Evolutionary conservation across 768 basidiomycete species (phyloP).

Genomic region (Chalciporus chontae): DNA sequence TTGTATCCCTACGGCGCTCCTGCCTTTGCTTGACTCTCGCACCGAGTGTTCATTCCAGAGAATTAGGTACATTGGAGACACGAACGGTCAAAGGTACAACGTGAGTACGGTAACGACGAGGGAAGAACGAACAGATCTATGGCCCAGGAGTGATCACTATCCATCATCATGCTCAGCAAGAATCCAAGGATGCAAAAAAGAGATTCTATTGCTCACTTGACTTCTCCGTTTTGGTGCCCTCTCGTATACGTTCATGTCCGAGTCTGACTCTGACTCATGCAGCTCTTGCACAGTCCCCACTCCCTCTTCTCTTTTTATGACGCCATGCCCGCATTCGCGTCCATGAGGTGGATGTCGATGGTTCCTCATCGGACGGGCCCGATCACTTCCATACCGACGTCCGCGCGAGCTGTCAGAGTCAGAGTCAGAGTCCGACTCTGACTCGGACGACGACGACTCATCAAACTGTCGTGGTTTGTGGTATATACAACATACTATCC

Average conservation of each 20-base stretch:
- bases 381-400: slow-evolving; percentile 2
- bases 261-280: slow-evolving; percentile 6
- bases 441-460: slow-evolving; percentile 82
- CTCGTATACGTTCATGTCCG: slow-evolving; percentile 52
- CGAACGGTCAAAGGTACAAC: neutral
- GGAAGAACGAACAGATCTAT: neutral
- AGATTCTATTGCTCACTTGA: slow-evolving; percentile 6
- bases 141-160: neutral
- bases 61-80: neutral
- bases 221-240: slow-evolving; percentile 27
- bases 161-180: too few relatives aligned
- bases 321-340: neutral
- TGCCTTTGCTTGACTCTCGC: neutral
- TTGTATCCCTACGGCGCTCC: too few relatives aligned
- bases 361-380: slow-evolving; percentile 10
- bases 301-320: slow-evolving; percentile 6
- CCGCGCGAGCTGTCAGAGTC: slow-evolving; percentile 17
- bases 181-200: neutral
- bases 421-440: slow-evolving; percentile 47
- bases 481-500: slow-evolving; percentile 97
- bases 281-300: slow-evolving; percentile 18
- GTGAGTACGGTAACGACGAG: too few relatives aligned
- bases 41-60: neutral
- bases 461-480: slow-evolving; percentile 78
- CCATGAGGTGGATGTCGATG: slow-evolving; percentile 5